Evolutionary conservation across 768 basidiomycete genomes (phyloP), one percentile per base, ranked within the genome.

Genomic region (Leccinum subgranulosum): DNA sequence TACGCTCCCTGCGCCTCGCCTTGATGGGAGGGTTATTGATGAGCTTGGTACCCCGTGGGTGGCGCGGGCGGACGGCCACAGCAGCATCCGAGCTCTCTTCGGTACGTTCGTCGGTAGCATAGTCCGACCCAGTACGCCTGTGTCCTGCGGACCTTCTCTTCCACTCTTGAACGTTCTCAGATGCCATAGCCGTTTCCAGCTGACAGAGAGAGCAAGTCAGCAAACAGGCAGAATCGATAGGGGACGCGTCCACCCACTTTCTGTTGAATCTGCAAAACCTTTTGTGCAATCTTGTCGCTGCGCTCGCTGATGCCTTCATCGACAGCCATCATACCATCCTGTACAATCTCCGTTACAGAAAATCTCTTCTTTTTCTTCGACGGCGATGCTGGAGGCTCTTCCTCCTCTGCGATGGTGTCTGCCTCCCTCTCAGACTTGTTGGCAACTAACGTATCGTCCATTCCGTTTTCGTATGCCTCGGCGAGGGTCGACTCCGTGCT

Each of bases 231-330:
- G 25, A 17, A 36, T 11, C 46, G 43, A 51, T 3, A 21, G 25
- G n/a, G n/a, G 25, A 53, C 4, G 50, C 21, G n/a, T 31, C 27
- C 25, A 71, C 77, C 54, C 46, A 93, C 94, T 84, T 95, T 96
- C 62, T 90, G 85, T 74, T 96, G 93, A 57, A 97, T 95, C 72
- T 89, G 85, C 49, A 89, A 67, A 48, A 97, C 90, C 72, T 94
- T 92, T 69, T 90, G 84, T 25, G 91, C 88, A 55, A 97, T 94
- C 67, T 83, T 85, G 64, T 95, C 94, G 62, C 88, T 93, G 69
- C 87, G 86, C 67, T 86, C 81, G 61, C 84, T 89, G 70, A 94
- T 92, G 47, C 87, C 86, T 69, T 90, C 87, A 63, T 93, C 92
- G 15, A 92, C 89, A n/a, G 90, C 91, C 56, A 77, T 81, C 87